Percentiles rank a stretch among this genome's conserved stretches.
Evolutionary conservation across 257 asterid genomes (phyloP).

Genomic region (Ocimum tenuiflorum): DNA sequence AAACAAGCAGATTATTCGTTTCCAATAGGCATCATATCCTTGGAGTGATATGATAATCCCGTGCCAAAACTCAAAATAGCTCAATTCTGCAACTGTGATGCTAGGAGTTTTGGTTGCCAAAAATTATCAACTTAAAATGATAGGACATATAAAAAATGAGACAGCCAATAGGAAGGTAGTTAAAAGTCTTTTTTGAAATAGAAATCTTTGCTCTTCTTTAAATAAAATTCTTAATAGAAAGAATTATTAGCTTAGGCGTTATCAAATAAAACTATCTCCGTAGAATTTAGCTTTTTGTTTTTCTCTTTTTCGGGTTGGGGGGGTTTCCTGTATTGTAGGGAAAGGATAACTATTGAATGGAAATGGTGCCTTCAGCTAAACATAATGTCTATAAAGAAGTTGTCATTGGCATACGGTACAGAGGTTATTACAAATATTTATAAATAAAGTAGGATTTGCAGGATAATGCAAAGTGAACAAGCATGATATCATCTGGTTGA

Average conservation of each 20-base stretch:
- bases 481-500: neutral
- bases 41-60: neutral
- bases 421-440: neutral
- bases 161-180: neutral
- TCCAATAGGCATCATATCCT: neutral
- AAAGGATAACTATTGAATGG: no score
- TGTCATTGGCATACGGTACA: no score
- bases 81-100: neutral
- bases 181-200: neutral
- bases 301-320: no score
- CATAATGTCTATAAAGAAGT: neutral
- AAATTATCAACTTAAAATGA: neutral
- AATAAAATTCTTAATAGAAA: no score
- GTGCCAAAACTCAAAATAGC: neutral
- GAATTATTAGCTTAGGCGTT: no score
- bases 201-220: neutral
- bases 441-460: neutral
- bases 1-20: neutral
- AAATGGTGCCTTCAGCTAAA: no score
- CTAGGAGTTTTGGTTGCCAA: no score
- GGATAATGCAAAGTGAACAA: neutral
- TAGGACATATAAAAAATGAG: neutral
- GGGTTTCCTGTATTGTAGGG: no score
- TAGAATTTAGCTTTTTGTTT: no score
- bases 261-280: no score